phyloP scores from a whole-genome alignment of 441 rosid genomes.

The Erysimum pusillum region DNA sequence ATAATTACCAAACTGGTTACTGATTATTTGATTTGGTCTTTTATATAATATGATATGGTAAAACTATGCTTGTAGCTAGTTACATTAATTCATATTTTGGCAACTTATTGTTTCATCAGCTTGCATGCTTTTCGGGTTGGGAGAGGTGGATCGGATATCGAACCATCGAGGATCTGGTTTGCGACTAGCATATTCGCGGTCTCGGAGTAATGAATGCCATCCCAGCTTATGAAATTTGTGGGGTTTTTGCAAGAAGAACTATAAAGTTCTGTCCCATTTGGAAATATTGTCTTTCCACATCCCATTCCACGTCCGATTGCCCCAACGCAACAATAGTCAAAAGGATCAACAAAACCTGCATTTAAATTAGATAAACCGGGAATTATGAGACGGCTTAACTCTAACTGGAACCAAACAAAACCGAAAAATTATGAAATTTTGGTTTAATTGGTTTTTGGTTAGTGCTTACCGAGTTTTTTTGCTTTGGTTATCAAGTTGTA shows the following conservation, averaged over 20 bases:
- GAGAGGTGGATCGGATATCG: conserved; percentile 59
- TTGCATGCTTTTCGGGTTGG: conserved; percentile 54
- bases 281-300: conserved; percentile 64
- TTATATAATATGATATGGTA: background rate
- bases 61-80: background rate
- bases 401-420: background rate
- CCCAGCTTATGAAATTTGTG: conserved; percentile 71
- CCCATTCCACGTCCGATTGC: conserved; percentile 62
- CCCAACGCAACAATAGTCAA: conserved; percentile 73
- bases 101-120: conserved; percentile 13
- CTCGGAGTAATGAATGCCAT: conserved; percentile 73
- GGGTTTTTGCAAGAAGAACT: conserved; percentile 66
- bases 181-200: conserved; percentile 69
- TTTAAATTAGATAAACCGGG: conserved; percentile 3
- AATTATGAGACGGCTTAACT: background rate
- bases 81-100: conserved; percentile 5
- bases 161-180: conserved; percentile 57
- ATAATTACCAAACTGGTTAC: background rate
- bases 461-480: conserved; percentile 49
- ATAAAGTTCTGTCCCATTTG: conserved; percentile 66
- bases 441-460: conserved; percentile 6
- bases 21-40: background rate
- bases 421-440: background rate
- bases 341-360: conserved; percentile 70
- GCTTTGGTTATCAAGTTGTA: conserved; percentile 56